A percentile compares a stretch with the other conserved stretches of the same genome.
Conservation (phyloP, 1,139 yeast species). For the Meyerozyma carpophila region DNA sequence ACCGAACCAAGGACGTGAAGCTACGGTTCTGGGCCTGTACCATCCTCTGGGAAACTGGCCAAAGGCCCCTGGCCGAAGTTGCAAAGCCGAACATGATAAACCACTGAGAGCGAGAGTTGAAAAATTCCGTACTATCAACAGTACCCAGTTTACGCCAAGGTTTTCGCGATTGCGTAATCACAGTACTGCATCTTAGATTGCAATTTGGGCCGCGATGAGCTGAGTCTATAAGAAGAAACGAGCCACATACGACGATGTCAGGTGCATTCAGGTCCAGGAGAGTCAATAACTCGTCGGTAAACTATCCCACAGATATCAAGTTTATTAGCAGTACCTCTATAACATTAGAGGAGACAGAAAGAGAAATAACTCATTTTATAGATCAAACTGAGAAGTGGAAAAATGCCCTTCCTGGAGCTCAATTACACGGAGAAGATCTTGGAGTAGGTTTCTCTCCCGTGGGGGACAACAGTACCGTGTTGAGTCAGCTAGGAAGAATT, state of each 20-base stretch:
- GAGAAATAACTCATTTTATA: conserved; percentile 42
- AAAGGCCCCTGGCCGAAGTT: not conserved
- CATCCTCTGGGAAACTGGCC: not conserved
- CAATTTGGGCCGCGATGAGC: not conserved
- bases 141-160: not conserved
- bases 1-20: not conserved
- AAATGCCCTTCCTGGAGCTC: conserved; percentile 6
- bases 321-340: conserved; percentile 24
- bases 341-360: conserved; percentile 38
- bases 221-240: not conserved
- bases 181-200: not conserved
- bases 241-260: not conserved
- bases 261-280: conserved; percentile 20
- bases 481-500: conserved; percentile 60
- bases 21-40: not conserved
- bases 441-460: conserved; percentile 17
- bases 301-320: conserved; percentile 44
- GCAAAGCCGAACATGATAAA: not conserved
- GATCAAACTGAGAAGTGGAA: conserved; percentile 19
- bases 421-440: conserved; percentile 6
- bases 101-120: not conserved
- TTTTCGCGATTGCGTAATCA: not conserved
- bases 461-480: conserved; percentile 26
- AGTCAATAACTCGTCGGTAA: conserved; percentile 39
- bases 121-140: not conserved